Conservation (phyloP, 164 flowering plant species). For the Stephania cephalantha region DNA sequence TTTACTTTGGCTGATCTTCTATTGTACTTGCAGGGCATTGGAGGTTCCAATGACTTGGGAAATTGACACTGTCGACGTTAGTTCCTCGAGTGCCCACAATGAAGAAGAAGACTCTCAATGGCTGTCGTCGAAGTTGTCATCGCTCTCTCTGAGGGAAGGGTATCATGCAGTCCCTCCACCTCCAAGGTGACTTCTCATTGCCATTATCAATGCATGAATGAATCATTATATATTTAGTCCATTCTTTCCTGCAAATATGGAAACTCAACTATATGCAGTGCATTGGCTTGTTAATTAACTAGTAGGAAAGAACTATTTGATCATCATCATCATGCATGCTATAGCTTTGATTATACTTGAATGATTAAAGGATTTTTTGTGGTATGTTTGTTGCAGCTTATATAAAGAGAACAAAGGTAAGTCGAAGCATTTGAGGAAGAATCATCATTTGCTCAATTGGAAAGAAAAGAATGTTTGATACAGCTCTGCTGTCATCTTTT, state of each 20-base stretch:
- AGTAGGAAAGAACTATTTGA: no score
- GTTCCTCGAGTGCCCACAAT: neutral
- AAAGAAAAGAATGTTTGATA: neutral
- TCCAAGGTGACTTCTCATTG: neutral
- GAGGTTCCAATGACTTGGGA: conserved; percentile 23
- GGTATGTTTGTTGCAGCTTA: neutral
- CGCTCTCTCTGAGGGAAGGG: conserved; percentile 4
- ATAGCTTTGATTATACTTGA: neutral
- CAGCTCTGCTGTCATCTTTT: neutral
- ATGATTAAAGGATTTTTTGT: neutral
- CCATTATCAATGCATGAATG: neutral
- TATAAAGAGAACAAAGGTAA: neutral
- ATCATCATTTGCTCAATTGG: neutral
- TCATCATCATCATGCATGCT: no score
- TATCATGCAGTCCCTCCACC: neutral
- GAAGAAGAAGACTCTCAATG: neutral
- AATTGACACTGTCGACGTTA: neutral
- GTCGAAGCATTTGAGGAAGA: neutral
- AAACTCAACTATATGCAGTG: no score
- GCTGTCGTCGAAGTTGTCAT: neutral
- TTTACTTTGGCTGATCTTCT: neutral
- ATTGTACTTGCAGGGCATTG: conserved; percentile 7
- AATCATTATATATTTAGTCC: neutral
- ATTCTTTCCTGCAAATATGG: neutral
- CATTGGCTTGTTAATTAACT: no score